These are phyloP conservation scores for Phytopythium kandeliae DNA, from an alignment of 352 stramenopile genomes.

Conservation along the genomic window DNA sequence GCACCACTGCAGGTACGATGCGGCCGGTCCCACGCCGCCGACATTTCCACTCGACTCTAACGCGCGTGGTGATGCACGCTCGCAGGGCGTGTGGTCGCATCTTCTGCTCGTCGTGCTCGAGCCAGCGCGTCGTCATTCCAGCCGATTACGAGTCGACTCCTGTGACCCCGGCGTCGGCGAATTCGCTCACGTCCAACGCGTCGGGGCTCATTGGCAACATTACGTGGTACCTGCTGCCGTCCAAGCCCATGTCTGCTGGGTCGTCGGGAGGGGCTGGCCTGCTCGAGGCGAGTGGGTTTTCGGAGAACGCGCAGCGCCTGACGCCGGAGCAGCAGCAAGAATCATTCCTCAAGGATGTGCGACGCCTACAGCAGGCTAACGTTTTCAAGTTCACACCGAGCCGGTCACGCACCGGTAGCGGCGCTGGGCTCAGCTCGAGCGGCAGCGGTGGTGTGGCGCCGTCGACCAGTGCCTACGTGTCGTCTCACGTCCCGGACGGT, in stretches of 20 bases:
- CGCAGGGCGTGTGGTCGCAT: conserved; percentile 67
- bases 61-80: neutral
- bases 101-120: conserved; percentile 76
- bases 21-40: too few species aligned
- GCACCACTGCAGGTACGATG: conserved; percentile 72
- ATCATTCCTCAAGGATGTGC: conserved; percentile 67
- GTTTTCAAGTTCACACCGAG: conserved; percentile 79
- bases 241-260: conserved; percentile 22
- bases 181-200: conserved; percentile 64
- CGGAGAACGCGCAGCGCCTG: conserved; percentile 18
- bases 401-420: conserved; percentile 19
- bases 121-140: conserved; percentile 77
- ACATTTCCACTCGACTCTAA: neutral
- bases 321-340: conserved; percentile 45
- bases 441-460: neutral
- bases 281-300: conserved; percentile 6
- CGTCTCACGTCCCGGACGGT: conserved; percentile 48
- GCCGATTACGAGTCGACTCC: conserved; percentile 74
- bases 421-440: conserved; percentile 8
- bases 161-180: conserved; percentile 45
- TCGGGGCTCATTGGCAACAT: conserved; percentile 78
- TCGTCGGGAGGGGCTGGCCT: neutral
- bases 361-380: conserved; percentile 52
- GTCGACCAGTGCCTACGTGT: conserved; percentile 31
- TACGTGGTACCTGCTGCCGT: conserved; percentile 75